Evolutionary conservation across 192 early-diverging fungal genomes (phyloP), one percentile per base, ranked within the genome.

Genomic region (Umbelopsis sp.): DNA sequence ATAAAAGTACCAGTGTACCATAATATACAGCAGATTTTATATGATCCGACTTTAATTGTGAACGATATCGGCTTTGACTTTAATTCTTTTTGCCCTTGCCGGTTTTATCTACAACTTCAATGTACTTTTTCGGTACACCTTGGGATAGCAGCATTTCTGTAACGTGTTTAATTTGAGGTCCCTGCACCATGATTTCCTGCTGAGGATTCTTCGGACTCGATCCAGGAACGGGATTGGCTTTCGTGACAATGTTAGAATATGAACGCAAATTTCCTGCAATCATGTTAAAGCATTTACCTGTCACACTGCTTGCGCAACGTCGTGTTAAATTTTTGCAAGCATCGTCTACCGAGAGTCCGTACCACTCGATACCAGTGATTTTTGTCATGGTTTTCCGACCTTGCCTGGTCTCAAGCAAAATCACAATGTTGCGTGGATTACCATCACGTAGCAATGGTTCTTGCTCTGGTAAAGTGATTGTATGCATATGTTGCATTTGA

Each of bases 101-200:
- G 3, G 78, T 80, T 27, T 80, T 80, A 50, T 80, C 78, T 35
- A 69, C 73, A 3, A 71, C 64, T 46, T 80, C 75, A 27, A 87
- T 76, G 55, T 71, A 82, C 37, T 82, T 82, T 55, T 85, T 85
- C 13, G 86, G 86, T 15, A 85, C 79, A 37, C 86, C 84, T 66
- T 77, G 81, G 35, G 75, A 73, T 3, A 82, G 52, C 33, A 93
- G 67, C 2, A 83, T 58, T 13, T 71, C 74, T n/a, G 80, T 84
- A 4, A 91, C 78, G 53, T 82, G 84, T 71, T 86, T 90, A 37
- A 84, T 76, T 68, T 93, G 91, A 45, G 82, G 82, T n/a, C 92
- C 92, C 76, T 93, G 92, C 0, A 91, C 88, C 86, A 92, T 84
- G 7, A 93, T 80, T 67, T 93, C 91, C 21, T 80, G 76, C 35